These are phyloP conservation scores for Borealophlyctis nickersoniae DNA, from an alignment of 192 early-diverging fungal genomes.

Conservation along the genomic window DNA sequence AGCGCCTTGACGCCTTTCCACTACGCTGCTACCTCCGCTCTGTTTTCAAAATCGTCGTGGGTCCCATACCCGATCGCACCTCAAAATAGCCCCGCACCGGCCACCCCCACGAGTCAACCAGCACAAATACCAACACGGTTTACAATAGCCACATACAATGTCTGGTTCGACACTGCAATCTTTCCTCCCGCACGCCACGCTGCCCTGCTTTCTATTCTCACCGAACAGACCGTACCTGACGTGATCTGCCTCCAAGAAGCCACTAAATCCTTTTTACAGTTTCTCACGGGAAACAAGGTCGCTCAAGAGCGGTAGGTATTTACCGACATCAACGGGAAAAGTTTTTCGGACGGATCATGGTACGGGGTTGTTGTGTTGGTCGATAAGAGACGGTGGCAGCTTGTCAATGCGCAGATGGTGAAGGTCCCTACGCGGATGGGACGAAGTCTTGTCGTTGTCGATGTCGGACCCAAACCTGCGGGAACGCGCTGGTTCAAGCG, in stretches of 20 bases:
- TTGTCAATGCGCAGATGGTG: not conserved
- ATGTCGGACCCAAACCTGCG: too few relatives aligned
- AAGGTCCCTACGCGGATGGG: not conserved
- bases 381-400: not conserved
- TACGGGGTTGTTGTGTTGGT: not conserved
- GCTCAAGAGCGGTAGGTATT: not conserved
- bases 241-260: not conserved
- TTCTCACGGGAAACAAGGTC: not conserved
- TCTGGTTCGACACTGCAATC: not conserved
- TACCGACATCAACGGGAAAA: not conserved
- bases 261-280: not conserved
- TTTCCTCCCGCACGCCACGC: not conserved
- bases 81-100: too few relatives aligned
- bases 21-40: too few relatives aligned
- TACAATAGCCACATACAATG: conserved; percentile 1
- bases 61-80: too few relatives aligned
- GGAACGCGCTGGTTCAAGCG: too few relatives aligned
- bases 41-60: too few relatives aligned
- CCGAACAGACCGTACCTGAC: too few relatives aligned
- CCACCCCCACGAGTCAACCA: too few relatives aligned
- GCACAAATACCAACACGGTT: too few relatives aligned
- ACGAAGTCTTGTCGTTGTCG: not conserved
- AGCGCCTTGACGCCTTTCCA: too few relatives aligned
- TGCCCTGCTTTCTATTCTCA: too few relatives aligned
- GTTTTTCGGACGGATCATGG: not conserved